Evolutionary conservation across 495 filamentous ascomycete species (phyloP), one percentile per base, ranked within the genome.

Genomic region (Xylaria castorea): DNA sequence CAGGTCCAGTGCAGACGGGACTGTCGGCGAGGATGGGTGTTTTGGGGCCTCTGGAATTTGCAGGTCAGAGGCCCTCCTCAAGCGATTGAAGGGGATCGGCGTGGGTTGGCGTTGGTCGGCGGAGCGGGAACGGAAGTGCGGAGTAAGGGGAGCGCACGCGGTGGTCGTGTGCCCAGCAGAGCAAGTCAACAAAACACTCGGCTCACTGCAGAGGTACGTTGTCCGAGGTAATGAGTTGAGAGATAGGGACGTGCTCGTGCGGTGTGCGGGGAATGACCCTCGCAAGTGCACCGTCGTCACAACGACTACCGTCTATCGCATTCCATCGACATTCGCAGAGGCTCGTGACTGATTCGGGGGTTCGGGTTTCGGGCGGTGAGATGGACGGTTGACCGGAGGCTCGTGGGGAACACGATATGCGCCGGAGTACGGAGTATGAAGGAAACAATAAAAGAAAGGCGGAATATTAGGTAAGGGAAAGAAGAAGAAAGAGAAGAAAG

Each of bases 261-360:
- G 80, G 80, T 85, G 82, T 87, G 85, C 85, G 86, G 85, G 85
- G 85, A 86, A 85, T 74, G 76, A 82, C 85, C 83, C 84, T 81
- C 84, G 83, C 84, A 83, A 80, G 81, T 82, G 81, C 81, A 84
- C 84, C 82, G 79, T 81, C 75, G 81, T 82, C 78, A 75, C 81
- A 79, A 77, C 73, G 75, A 65, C 81, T 86, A 86, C 73, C 78
- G 81, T 77, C 80, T 81, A 77, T 81, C 79, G 78, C 81, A 79
- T 82, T 78, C 80, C 86, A 88, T 87, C 82, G 81, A 78, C 83
- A 73, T 75, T 69, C 70, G 53, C 42, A 74, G n/a, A 25, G 20
- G 20, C 50, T 32, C n/a, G n/a, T 40, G 38, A 62, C 58, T 71
- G 60, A 57, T 38, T 65, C 69, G 60, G 44, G 32, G 44, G 34